Evolutionary conservation across 108 stramenopile genomes (phyloP), one percentile per base, ranked within the genome.

Genomic region (Cylindrotheca closterium): DNA sequence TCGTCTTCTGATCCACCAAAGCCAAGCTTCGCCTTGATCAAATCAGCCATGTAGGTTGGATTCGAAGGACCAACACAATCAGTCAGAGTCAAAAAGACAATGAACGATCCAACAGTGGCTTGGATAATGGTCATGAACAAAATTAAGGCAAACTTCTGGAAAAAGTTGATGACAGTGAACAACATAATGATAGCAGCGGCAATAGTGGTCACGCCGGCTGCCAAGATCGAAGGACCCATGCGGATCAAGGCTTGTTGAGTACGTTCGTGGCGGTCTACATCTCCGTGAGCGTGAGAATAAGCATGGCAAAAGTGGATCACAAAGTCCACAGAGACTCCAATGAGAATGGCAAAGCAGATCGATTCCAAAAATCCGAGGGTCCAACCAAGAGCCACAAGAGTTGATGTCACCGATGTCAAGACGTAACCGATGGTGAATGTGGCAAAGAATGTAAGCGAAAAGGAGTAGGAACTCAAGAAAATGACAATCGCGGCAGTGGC

Each of bases 231-330:
- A 7, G 82, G 82, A 12, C 82, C 82, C 82, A 84, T 80, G 31
- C 65, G 51, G 25, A 79, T 51, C 64, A 84, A 33, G 1, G 82
- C 75, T 34, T 73, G 61, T 46, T 79, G 65, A 47, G 76, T 68
- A 7, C 82, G 67, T 25, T 67, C 63, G 10, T 50, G 32, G 4
- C 76, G 56, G 25, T 53, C 51, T 12, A 68, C 52, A 19, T 55
- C 49, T 5, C 82, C 82, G 26, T 57, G 55, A n/a, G 63, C 55
- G 51, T 67, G 51, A 4, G 63, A 29, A 37, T 84, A 84, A 25
- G 78, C 71, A 54, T 84, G 82, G 30, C 62, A 63, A 54, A 84
- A 80, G 51, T 84, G 82, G 45, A 84, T 73, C 2, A 84, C 79
- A 53, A 84, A 84, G 37, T 84, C 82, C 24, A 68, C 72, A 37